Percentiles rank a stretch among this genome's conserved stretches.
Conservation (phyloP, 495 filamentous ascomycete genomes). For the Neurospora sp. region DNA sequence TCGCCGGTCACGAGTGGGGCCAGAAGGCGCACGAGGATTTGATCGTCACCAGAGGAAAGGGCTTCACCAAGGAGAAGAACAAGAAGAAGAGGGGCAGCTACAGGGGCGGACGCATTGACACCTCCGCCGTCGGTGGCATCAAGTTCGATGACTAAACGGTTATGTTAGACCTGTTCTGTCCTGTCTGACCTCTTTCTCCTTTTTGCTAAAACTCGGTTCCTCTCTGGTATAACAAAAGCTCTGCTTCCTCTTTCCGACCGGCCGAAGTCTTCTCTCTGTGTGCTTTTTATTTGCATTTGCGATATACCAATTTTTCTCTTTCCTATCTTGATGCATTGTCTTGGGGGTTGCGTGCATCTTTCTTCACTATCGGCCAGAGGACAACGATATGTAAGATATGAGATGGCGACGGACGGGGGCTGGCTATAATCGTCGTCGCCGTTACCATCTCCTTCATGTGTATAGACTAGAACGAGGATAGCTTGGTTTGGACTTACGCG, state of each 20-base stretch:
- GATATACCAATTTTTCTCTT: not conserved
- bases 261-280: not conserved
- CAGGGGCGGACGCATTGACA: slow-evolving; percentile 74
- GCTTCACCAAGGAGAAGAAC: slow-evolving; percentile 99
- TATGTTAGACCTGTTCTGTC: not conserved
- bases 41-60: slow-evolving; percentile 84
- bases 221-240: not conserved
- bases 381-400: not conserved
- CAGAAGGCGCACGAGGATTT: slow-evolving; percentile 79
- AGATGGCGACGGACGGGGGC: not conserved
- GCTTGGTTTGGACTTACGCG: not conserved
- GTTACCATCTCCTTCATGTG: not conserved
- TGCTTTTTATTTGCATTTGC: not conserved
- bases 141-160: slow-evolving; percentile 70
- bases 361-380: not conserved
- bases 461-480: not conserved
- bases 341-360: not conserved
- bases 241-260: not conserved
- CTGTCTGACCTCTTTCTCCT: not conserved
- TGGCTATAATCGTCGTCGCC: not conserved
- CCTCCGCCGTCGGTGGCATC: slow-evolving; percentile 59
- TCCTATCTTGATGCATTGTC: not conserved
- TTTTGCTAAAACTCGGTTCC: not conserved
- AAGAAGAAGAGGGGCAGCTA: slow-evolving; percentile 87
- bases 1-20: slow-evolving; percentile 77